A percentile compares a stretch with the other conserved stretches of the same genome.
phyloP scores from a whole-genome alignment of 1,139 yeast genomes.

The Yamadazyma epiphylla region DNA sequence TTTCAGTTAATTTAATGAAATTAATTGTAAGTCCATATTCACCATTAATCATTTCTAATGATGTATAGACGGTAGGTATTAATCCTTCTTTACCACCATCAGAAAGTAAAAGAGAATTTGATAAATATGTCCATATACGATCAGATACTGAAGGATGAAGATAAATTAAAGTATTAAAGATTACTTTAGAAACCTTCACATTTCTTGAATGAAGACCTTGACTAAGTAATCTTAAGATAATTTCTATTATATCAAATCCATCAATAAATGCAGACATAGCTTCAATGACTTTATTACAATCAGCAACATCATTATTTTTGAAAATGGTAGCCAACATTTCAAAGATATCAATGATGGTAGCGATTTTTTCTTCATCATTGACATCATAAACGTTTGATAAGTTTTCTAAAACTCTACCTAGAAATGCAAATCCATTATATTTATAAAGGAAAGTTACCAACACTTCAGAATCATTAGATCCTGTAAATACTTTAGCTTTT shows the following conservation, averaged over 20 bases:
- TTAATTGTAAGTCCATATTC: conserved; percentile 62
- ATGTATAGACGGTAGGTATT: conserved; percentile 60
- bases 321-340: conserved; percentile 50
- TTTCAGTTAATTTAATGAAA: conserved; percentile 50
- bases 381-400: conserved; percentile 40
- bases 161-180: conserved; percentile 49
- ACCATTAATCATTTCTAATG: conserved; percentile 70
- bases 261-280: conserved; percentile 56
- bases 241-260: conserved; percentile 66
- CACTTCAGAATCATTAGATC: conserved; percentile 36
- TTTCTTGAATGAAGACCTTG: conserved; percentile 60
- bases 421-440: conserved; percentile 82
- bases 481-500: conserved; percentile 63
- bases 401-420: conserved; percentile 76
- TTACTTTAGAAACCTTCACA: conserved; percentile 40
- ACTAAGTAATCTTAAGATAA: conserved; percentile 63
- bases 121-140: conserved; percentile 76
- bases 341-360: conserved; percentile 45
- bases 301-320: conserved; percentile 31
- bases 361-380: conserved; percentile 31
- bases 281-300: conserved; percentile 46
- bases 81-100: conserved; percentile 69
- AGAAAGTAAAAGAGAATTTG: conserved; percentile 63
- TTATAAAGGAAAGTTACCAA: conserved; percentile 68
- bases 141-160: conserved; percentile 51